Percentiles rank a stretch among this genome's conserved stretches.
Conservation (phyloP, 202 grass and related monocot species). For the Saccharum hybrid region DNA sequence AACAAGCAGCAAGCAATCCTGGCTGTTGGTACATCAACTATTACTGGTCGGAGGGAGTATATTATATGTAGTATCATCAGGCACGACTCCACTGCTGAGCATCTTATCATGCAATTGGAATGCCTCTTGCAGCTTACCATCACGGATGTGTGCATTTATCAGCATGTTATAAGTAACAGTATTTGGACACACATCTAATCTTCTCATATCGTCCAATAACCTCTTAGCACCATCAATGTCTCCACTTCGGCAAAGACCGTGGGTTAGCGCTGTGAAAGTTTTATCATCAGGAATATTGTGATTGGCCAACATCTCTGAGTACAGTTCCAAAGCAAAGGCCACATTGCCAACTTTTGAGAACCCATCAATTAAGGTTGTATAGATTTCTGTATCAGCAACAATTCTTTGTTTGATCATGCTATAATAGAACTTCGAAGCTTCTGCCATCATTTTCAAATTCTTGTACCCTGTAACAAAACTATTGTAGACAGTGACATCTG, state of each 20-base stretch:
- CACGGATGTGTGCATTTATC: constrained; percentile 66
- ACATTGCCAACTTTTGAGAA: constrained; percentile 74
- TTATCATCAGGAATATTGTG: constrained; percentile 72
- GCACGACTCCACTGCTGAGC: constrained; percentile 63
- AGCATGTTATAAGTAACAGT: constrained; percentile 78
- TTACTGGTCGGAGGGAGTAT: constrained; percentile 34
- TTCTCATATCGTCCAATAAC: constrained; percentile 79
- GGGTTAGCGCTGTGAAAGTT: constrained; percentile 70
- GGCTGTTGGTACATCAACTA: not conserved
- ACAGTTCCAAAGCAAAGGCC: constrained; percentile 67
- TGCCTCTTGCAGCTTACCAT: constrained; percentile 71
- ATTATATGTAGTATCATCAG: constrained; percentile 70
- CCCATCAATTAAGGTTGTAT: constrained; percentile 89
- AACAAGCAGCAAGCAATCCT: not conserved
- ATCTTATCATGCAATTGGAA: constrained; percentile 90
- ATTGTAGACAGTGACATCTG: constrained; percentile 63
- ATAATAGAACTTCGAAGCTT: constrained; percentile 58
- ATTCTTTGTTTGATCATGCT: constrained; percentile 68
- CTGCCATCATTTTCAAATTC: constrained; percentile 63
- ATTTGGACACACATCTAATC: constrained; percentile 65
- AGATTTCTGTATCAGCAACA: constrained; percentile 57
- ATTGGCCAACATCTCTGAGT: constrained; percentile 69
- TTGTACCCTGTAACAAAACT: constrained; percentile 85
- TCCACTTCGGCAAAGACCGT: constrained; percentile 75
- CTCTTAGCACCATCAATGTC: constrained; percentile 69